A percentile compares a stretch with the other conserved stretches of the same genome.
Conservation (phyloP, 768 basidiomycete species). For the Leccinum uliginosum region DNA sequence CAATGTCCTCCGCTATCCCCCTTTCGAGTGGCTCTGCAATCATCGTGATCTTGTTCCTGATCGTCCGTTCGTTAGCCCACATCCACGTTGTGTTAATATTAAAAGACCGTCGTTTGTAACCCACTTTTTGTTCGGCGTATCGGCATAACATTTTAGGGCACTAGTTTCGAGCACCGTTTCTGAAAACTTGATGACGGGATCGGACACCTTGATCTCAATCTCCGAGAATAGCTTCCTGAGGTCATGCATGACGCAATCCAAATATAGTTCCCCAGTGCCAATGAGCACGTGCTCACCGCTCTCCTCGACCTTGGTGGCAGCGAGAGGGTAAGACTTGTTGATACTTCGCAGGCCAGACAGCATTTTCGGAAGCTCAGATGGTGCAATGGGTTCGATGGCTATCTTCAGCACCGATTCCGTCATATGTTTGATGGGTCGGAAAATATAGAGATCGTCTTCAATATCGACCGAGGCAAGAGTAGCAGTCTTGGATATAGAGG, state of each 20-base stretch:
- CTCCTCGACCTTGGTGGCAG: slow-evolving; percentile 95
- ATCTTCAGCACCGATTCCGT: slow-evolving; percentile 96
- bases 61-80: slow-evolving; percentile 9
- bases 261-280: slow-evolving; percentile 94
- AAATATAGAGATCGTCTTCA: slow-evolving; percentile 89
- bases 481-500: slow-evolving; percentile 92
- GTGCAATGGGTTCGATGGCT: slow-evolving; percentile 96
- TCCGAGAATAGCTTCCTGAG: slow-evolving; percentile 88
- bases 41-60: slow-evolving; percentile 96
- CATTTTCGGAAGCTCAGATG: slow-evolving; percentile 99
- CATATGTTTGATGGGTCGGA: slow-evolving; percentile 94
- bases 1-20: slow-evolving; percentile 95
- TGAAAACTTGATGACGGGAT: slow-evolving; percentile 97
- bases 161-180: slow-evolving; percentile 98
- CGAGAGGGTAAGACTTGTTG: slow-evolving; percentile 96
- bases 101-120: slow-evolving; percentile 24
- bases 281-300: slow-evolving; percentile 96
- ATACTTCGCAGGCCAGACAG: slow-evolving; percentile 92
- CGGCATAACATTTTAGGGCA: slow-evolving; percentile 97
- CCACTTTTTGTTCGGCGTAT: slow-evolving; percentile 98
- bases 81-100: slow-evolving; percentile 7
- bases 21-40: slow-evolving; percentile 97
- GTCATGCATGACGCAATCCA: slow-evolving; percentile 98
- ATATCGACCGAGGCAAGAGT: slow-evolving; percentile 72
- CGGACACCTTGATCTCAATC: slow-evolving; percentile 99